These are phyloP conservation scores for Oryza nivara DNA, from an alignment of 176 grass and related monocot genomes.

Conservation along the genomic window DNA sequence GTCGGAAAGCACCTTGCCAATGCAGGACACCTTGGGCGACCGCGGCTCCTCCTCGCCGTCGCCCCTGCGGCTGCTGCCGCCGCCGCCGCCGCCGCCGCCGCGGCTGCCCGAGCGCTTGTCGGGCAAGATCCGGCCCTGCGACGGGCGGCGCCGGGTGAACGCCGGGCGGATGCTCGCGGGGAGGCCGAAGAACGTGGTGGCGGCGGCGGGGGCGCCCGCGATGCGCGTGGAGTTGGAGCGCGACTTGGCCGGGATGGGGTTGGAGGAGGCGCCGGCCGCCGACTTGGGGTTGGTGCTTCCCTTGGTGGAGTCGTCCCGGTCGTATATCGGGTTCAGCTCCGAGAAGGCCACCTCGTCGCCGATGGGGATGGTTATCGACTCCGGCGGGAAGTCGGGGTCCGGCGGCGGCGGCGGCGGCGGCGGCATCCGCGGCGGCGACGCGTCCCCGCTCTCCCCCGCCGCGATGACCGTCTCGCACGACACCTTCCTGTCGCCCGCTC, in stretches of 20 bases:
- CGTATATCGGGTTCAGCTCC: slow-evolving; percentile 82
- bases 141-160: slow-evolving; percentile 57
- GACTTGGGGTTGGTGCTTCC: slow-evolving; percentile 95
- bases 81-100: background rate
- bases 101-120: slow-evolving; percentile 43
- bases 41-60: slow-evolving; percentile 76
- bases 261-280: slow-evolving; percentile 33
- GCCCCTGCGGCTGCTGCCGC: slow-evolving; percentile 7
- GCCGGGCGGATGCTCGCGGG: slow-evolving; percentile 60
- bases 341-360: slow-evolving; percentile 67
- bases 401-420: slow-evolving; percentile 34
- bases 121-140: slow-evolving; percentile 67
- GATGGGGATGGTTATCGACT: slow-evolving; percentile 74
- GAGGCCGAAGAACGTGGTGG: slow-evolving; percentile 69
- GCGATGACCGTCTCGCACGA: slow-evolving; percentile 64
- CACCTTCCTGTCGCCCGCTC: slow-evolving; percentile 65
- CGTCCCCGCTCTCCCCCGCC: slow-evolving; percentile 39
- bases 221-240: slow-evolving; percentile 66
- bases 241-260: slow-evolving; percentile 64
- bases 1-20: slow-evolving; percentile 89
- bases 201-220: slow-evolving; percentile 44
- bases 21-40: slow-evolving; percentile 97
- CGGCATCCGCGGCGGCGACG: slow-evolving; percentile 24
- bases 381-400: slow-evolving; percentile 78
- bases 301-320: slow-evolving; percentile 95